A percentile compares a stretch with the other conserved stretches of the same genome.
Evolutionary conservation across 805 yeast genomes (phyloP).

Genomic region (Kazachstania psychrophila): DNA sequence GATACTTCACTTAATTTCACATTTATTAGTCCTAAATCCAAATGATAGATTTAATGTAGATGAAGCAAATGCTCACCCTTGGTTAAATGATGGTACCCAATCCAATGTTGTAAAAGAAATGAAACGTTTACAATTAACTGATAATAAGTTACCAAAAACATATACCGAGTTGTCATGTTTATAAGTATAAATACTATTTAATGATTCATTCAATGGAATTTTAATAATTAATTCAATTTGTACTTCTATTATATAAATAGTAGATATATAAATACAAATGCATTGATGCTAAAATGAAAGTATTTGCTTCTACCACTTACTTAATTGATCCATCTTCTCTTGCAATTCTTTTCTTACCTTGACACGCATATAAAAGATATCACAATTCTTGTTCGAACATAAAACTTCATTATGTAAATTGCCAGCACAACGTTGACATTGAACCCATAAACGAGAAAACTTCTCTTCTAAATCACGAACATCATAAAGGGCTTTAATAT

Average conservation of each 20-base stretch:
- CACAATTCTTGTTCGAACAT: conserved; percentile 93
- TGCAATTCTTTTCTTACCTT: conserved; percentile 36
- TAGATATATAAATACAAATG: neutral
- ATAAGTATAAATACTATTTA: too few species aligned
- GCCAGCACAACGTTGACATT: conserved; percentile 96
- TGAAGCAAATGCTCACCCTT: conserved; percentile 79
- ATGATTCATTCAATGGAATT: too few species aligned
- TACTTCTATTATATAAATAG: neutral
- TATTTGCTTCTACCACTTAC: conserved; percentile 30
- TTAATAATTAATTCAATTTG: too few species aligned
- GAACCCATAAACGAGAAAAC: conserved; percentile 90
- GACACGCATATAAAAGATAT: conserved; percentile 92
- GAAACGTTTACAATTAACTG: conserved; percentile 25
- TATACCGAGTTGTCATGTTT: conserved; percentile 31
- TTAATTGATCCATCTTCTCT: conserved; percentile 32
- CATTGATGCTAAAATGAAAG: too few species aligned
- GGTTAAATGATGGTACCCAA: conserved; percentile 40
- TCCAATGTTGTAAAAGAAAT: conserved; percentile 11
- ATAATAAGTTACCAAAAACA: conserved; percentile 29
- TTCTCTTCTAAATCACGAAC: conserved; percentile 73
- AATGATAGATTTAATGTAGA: conserved; percentile 70
- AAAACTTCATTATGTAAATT: conserved; percentile 90
- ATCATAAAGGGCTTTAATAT: conserved; percentile 69
- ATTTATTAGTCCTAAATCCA: conserved; percentile 54
- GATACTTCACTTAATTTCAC: conserved; percentile 56